These are phyloP conservation scores for Colletotrichum cuscutae DNA, from an alignment of 2,329 filamentous ascomycete species.

Conservation along the genomic window DNA sequence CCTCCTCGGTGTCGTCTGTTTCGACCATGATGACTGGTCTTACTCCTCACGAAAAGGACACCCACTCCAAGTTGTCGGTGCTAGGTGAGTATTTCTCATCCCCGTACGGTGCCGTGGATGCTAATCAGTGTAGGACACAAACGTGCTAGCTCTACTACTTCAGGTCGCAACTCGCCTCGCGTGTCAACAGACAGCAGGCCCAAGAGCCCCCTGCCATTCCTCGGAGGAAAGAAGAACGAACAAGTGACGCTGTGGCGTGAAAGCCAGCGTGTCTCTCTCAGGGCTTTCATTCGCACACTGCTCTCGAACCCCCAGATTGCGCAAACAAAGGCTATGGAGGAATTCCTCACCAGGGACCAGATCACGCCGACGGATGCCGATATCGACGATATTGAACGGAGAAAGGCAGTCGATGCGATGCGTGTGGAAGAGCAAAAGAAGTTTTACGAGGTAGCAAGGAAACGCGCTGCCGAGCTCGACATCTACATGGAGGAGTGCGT, in stretches of 20 bases:
- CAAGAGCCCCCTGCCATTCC: conserved; percentile 43
- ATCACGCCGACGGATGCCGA: conserved; percentile 85
- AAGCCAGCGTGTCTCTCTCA: conserved; percentile 88
- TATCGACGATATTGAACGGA: conserved; percentile 78
- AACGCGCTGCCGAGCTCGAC: conserved; percentile 90
- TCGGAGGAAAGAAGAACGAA: conserved; percentile 40
- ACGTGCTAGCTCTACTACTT: conserved; percentile 48
- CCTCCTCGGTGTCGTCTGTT: conserved; percentile 81
- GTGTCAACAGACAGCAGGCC: conserved; percentile 55
- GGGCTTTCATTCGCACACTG: conserved; percentile 89
- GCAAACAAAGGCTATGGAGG: conserved; percentile 82
- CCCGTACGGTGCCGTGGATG: not conserved
- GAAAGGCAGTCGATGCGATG: conserved; percentile 87
- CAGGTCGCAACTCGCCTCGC: conserved; percentile 52
- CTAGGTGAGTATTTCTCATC: conserved; percentile 46
- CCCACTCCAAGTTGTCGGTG: conserved; percentile 53
- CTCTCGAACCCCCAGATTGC: conserved; percentile 87
- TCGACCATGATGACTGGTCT: conserved; percentile 72
- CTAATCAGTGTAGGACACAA: conserved; percentile 38
- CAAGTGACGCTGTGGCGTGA: conserved; percentile 76
- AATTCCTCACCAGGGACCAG: conserved; percentile 82
- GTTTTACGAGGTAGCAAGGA: conserved; percentile 95
- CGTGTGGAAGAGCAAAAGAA: conserved; percentile 91
- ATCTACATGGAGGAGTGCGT: conserved; percentile 93
- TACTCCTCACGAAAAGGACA: conserved; percentile 37